These are phyloP conservation scores for Kwoniella europaea DNA, from an alignment of 768 basidiomycete species.

Conservation along the genomic window DNA sequence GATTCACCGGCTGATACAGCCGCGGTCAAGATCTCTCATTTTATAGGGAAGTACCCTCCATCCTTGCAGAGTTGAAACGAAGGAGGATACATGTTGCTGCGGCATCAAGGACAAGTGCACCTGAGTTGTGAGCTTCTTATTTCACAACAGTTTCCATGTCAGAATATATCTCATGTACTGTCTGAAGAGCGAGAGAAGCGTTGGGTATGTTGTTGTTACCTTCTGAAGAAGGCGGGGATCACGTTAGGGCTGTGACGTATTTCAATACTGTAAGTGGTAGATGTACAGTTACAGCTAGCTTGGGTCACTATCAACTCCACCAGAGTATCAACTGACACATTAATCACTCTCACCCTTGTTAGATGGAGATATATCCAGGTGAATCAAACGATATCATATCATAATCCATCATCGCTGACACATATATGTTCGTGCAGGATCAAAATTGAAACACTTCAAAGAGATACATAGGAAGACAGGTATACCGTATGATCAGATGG, in stretches of 20 bases:
- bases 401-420: background rate
- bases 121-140: conserved; percentile 66
- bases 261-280: conserved; percentile 56
- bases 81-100: conserved; percentile 66
- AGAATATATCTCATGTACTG: conserved; percentile 18
- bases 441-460: conserved; percentile 81
- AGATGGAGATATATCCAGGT: conserved; percentile 60
- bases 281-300: background rate
- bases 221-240: conserved; percentile 38
- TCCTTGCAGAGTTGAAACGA: conserved; percentile 66
- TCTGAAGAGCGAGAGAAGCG: conserved; percentile 72
- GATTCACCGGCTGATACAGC: conserved; percentile 54
- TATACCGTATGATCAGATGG: conserved; percentile 81
- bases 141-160: background rate
- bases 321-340: background rate
- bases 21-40: conserved; percentile 68
- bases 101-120: conserved; percentile 74
- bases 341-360: background rate
- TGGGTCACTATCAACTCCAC: background rate
- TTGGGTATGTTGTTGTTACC: conserved; percentile 62
- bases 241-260: conserved; percentile 55
- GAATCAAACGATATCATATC: conserved; percentile 6
- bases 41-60: conserved; percentile 75
- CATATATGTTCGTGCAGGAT: conserved; percentile 62
- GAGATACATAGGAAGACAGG: conserved; percentile 73